Evolutionary conservation across 2,329 filamentous ascomycete species (phyloP).

Genomic region (Ramichloridium luteum): DNA sequence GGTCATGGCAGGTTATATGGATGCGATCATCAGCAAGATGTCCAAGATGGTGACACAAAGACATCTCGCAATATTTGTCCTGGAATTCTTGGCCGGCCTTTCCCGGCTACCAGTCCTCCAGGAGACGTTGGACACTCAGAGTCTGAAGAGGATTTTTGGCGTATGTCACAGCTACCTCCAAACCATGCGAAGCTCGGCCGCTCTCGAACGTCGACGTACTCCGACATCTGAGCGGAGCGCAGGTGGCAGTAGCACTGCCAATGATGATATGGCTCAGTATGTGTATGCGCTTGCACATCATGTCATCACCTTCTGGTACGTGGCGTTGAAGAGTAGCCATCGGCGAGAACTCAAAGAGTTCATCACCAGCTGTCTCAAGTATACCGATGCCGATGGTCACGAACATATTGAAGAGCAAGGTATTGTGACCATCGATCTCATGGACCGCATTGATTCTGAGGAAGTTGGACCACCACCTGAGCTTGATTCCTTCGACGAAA

Average conservation of each 20-base stretch:
- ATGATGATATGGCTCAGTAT: conserved; percentile 42
- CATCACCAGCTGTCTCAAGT: conserved; percentile 75
- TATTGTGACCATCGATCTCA: conserved; percentile 79
- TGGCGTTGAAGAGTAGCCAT: conserved; percentile 74
- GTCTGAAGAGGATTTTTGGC: conserved; percentile 87
- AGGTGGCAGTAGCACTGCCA: conserved; percentile 12
- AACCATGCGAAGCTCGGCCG: conserved; percentile 51
- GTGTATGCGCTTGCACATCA: conserved; percentile 90
- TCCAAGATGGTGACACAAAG: conserved; percentile 90
- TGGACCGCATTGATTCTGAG: conserved; percentile 24
- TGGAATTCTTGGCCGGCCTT: conserved; percentile 87
- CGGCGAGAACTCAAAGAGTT: conserved; percentile 73
- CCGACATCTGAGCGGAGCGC: conserved; percentile 18
- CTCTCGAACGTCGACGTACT: conserved; percentile 15
- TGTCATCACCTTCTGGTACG: conserved; percentile 93
- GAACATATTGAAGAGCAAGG: conserved; percentile 82
- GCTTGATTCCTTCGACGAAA: conserved; percentile 44
- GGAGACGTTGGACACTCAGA: conserved; percentile 50
- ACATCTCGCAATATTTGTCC: conserved; percentile 81
- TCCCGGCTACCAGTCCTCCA: conserved; percentile 60
- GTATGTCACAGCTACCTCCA: conserved; percentile 92
- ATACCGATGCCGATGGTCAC: conserved; percentile 61
- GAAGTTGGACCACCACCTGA: conserved; percentile 57
- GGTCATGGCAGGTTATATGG: conserved; percentile 73
- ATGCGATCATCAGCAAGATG: conserved; percentile 84